phyloP scores from a whole-genome alignment of 805 yeast genomes.

The Cyberlindnera mrakii region DNA sequence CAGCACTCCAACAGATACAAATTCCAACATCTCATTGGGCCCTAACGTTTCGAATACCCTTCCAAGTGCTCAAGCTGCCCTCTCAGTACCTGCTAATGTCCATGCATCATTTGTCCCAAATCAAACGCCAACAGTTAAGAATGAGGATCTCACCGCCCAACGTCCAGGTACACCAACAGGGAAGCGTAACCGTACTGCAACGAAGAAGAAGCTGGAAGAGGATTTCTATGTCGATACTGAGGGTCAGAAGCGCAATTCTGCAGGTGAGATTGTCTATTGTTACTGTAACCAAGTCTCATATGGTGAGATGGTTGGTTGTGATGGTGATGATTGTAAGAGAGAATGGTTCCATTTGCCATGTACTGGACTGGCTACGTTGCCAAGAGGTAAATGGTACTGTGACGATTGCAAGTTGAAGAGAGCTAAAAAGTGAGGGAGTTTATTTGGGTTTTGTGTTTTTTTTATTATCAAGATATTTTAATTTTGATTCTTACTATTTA shows the following conservation, averaged over 20 bases:
- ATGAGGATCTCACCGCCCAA: conserved; percentile 2
- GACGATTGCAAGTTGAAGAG: conserved; percentile 46
- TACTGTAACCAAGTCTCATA: conserved; percentile 95
- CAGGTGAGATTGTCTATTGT: conserved; percentile 81
- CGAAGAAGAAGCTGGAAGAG: conserved; percentile 12
- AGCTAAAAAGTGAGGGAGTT: conserved; percentile 30
- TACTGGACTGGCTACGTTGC: conserved; percentile 79
- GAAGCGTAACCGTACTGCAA: conserved; percentile 15
- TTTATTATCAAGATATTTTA: not conserved
- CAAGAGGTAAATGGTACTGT: conserved; percentile 82
- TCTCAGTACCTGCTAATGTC: not conserved
- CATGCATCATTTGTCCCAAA: not conserved
- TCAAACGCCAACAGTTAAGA: not conserved
- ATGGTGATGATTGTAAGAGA: conserved; percentile 83
- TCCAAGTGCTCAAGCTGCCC: not conserved
- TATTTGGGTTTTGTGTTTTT: not conserved
- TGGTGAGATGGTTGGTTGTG: conserved; percentile 99
- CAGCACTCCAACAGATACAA: too few species aligned
- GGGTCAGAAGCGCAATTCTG: conserved; percentile 14
- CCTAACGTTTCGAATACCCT: not conserved
- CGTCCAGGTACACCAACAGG: conserved; percentile 19
- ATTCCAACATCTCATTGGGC: not conserved
- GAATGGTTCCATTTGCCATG: conserved; percentile 98
- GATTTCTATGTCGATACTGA: conserved; percentile 11
- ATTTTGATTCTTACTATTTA: not conserved